Percentiles rank a stretch among this genome's conserved stretches.
Evolutionary conservation across 495 filamentous ascomycete species (phyloP).

Genomic region (Oidiodendron maius): DNA sequence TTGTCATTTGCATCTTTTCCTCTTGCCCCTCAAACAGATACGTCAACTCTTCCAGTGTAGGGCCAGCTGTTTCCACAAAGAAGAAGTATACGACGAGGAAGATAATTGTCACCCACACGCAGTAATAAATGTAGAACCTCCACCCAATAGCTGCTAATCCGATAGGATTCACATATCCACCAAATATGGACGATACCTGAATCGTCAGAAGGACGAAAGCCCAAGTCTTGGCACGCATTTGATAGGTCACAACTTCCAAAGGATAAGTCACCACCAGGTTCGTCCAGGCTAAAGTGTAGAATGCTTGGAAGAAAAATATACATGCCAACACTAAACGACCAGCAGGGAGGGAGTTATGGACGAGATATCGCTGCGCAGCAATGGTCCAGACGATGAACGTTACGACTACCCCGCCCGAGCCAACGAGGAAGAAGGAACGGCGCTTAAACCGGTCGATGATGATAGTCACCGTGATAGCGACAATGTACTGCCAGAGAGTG

Average conservation of each 20-base stretch:
- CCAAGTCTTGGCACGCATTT: constrained; percentile 6
- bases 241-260: constrained; percentile 5
- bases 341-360: background rate
- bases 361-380: background rate
- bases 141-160: constrained; percentile 3
- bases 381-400: background rate
- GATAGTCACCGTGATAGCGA: background rate
- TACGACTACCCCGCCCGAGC: background rate
- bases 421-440: background rate
- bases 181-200: background rate
- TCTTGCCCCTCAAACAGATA: constrained; percentile 57
- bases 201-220: background rate
- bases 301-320: constrained; percentile 3
- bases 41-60: constrained; percentile 30
- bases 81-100: constrained; percentile 20
- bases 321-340: constrained; percentile 1
- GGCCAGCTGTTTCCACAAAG: background rate
- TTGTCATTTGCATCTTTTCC: background rate
- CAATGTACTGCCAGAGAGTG: constrained; percentile 3
- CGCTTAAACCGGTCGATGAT: background rate
- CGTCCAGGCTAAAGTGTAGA: background rate
- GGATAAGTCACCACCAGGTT: constrained; percentile 1
- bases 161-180: constrained; percentile 3
- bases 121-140: constrained; percentile 3
- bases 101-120: constrained; percentile 47